Evolutionary conservation across 2,329 filamentous ascomycete genomes (phyloP).

Genomic region (Cercospora brassicicola): DNA sequence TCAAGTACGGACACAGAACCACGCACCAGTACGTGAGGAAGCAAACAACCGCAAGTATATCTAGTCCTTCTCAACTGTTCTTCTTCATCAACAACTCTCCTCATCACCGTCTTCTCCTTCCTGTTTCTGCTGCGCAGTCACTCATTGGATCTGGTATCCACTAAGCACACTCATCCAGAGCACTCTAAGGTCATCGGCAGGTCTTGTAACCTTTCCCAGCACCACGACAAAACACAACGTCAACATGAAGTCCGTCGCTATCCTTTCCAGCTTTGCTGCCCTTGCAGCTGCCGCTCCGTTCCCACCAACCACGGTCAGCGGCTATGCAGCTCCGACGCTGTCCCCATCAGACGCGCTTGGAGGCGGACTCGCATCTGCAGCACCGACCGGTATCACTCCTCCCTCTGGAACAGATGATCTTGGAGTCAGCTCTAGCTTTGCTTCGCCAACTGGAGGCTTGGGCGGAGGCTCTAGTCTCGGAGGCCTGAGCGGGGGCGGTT

Average conservation of each 20-base stretch:
- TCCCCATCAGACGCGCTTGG: constrained; percentile 4
- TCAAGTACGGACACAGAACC: constrained; percentile 4
- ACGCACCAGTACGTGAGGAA: neutral
- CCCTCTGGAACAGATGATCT: constrained; percentile 3
- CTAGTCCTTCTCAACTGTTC: neutral
- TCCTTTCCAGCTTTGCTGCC: constrained; percentile 39
- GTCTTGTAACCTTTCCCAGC: neutral
- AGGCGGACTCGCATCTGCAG: constrained; percentile 1
- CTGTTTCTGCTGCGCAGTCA: constrained; percentile 5
- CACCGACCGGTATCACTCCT: constrained; percentile 10
- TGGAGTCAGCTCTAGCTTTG: neutral
- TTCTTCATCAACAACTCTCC: neutral
- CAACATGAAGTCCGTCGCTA: constrained; percentile 14
- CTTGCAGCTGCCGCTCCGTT: constrained; percentile 19
- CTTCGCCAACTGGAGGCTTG: constrained; percentile 9
- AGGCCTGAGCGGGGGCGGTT: neutral
- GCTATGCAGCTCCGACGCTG: neutral
- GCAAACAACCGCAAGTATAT: neutral
- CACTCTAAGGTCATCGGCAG: neutral
- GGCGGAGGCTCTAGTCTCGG: constrained; percentile 10
- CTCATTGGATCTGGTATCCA: constrained; percentile 18
- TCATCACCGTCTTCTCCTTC: neutral
- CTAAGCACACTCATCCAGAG: constrained; percentile 11
- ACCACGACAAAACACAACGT: neutral
- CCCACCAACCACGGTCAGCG: constrained; percentile 4